A percentile compares a stretch with the other conserved stretches of the same genome.
Conservation (phyloP, 495 filamentous ascomycete species). For the Hypoxylon lienhwacheense region DNA sequence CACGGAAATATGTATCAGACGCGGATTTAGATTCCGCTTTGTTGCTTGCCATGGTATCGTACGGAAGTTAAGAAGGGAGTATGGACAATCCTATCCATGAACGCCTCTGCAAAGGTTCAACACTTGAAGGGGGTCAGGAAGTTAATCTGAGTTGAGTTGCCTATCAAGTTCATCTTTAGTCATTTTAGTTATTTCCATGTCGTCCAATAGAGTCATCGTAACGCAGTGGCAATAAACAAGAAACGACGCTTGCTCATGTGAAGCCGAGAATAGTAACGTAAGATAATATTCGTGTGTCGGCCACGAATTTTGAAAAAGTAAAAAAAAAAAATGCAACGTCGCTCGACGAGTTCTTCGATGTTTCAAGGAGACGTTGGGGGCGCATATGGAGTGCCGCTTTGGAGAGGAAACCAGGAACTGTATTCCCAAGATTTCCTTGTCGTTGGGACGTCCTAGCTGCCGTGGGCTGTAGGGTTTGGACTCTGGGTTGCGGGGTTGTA, state of each 20-base stretch:
- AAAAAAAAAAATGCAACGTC: conserved; percentile 28
- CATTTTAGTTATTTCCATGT: background rate
- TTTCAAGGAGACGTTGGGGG: conserved; percentile 21
- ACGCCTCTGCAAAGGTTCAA: too few relatives aligned
- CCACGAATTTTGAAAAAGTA: too few relatives aligned
- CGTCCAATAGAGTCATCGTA: background rate
- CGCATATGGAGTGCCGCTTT: conserved; percentile 10
- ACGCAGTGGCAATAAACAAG: conserved; percentile 17
- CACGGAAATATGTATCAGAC: conserved; percentile 1
- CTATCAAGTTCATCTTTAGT: background rate
- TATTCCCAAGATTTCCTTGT: conserved; percentile 1
- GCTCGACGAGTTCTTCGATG: conserved; percentile 9
- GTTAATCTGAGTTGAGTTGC: conserved; percentile 13
- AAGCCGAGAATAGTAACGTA: conserved; percentile 24
- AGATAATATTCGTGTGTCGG: conserved; percentile 11
- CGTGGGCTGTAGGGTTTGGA: too few relatives aligned
- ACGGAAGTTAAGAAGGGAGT: too few relatives aligned
- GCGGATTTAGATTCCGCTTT: conserved; percentile 8
- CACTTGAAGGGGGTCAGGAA: too few relatives aligned
- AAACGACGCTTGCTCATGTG: conserved; percentile 9
- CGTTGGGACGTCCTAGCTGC: background rate
- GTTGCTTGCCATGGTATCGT: background rate
- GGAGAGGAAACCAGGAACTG: too few relatives aligned
- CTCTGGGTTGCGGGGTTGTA: too few relatives aligned
- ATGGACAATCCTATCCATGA: too few relatives aligned